A percentile compares a stretch with the other conserved stretches of the same genome.
phyloP scores from a whole-genome alignment of 208 protist species.

The Acanthamoeba triangularis region DNA sequence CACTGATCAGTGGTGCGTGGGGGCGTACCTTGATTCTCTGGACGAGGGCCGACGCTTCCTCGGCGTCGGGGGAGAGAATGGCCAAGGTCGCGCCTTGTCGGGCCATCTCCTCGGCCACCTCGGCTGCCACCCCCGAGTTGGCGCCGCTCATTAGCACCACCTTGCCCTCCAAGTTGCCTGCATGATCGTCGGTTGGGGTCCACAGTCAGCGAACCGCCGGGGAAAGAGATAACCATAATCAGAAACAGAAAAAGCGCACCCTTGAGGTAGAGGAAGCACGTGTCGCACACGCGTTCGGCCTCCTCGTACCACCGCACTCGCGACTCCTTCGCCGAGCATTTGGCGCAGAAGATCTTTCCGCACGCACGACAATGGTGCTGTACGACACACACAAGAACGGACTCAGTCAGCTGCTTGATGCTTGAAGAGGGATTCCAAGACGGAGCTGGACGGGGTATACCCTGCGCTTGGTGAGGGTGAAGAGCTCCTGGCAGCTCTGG shows the following conservation, averaged over 20 bases:
- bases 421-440: background rate
- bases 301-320: background rate
- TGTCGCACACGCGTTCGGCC: background rate
- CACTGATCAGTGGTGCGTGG: background rate
- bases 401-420: too few relatives aligned
- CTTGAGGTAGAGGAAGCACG: background rate
- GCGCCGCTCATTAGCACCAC: slow-evolving; percentile 15
- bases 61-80: background rate
- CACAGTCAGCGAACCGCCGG: too few relatives aligned
- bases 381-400: background rate
- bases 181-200: too few relatives aligned
- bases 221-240: too few relatives aligned
- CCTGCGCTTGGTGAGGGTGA: background rate
- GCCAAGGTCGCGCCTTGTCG: background rate
- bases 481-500: slow-evolving; percentile 44
- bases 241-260: too few relatives aligned
- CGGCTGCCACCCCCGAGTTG: background rate
- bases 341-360: slow-evolving; percentile 46
- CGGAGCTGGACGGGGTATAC: background rate
- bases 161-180: slow-evolving; percentile 2
- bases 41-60: background rate
- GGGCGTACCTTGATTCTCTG: background rate
- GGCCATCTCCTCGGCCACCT: slow-evolving; percentile 28
- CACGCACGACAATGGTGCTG: slow-evolving; percentile 52
- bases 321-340: background rate